These are phyloP conservation scores for Mortierella sp. DNA, from an alignment of 371 early-diverging fungal genomes.

Conservation along the genomic window DNA sequence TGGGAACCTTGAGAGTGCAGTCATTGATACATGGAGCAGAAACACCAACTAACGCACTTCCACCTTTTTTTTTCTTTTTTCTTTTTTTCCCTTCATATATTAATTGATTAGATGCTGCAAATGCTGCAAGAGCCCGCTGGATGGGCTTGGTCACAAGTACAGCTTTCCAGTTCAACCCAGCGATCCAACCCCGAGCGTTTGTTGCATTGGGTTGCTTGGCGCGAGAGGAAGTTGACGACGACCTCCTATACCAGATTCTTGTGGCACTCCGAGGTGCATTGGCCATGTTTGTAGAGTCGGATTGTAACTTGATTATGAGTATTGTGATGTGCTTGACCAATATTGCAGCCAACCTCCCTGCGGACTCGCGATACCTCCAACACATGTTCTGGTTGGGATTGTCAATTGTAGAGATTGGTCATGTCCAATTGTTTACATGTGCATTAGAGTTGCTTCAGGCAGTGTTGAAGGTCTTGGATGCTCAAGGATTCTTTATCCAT, in stretches of 20 bases:
- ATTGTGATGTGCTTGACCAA: conserved; percentile 92
- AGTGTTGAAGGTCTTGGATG: conserved; percentile 81
- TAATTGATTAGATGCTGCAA: conserved; percentile 69
- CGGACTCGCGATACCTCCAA: conserved; percentile 81
- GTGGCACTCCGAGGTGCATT: conserved; percentile 89
- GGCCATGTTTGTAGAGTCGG: conserved; percentile 84
- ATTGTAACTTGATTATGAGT: conserved; percentile 81
- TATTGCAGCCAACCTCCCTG: conserved; percentile 86
- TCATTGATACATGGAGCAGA: no score
- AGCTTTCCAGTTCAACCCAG: conserved; percentile 94
- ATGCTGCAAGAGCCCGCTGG: conserved; percentile 91
- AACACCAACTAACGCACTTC: no score
- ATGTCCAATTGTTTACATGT: conserved; percentile 79
- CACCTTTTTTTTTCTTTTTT: no score
- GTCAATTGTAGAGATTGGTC: conserved; percentile 87
- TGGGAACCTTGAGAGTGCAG: no score
- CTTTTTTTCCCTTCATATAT: no score
- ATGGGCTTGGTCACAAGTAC: conserved; percentile 91
- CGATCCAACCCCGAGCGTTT: conserved; percentile 94
- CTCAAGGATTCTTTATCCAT: conserved; percentile 77
- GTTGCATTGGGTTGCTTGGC: conserved; percentile 91
- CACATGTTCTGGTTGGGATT: conserved; percentile 93
- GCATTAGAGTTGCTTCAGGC: conserved; percentile 80
- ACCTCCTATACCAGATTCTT: conserved; percentile 89
- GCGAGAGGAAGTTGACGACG: conserved; percentile 89